Evolutionary conservation across 768 basidiomycete species (phyloP).

Genomic region (Amanita exitialis): DNA sequence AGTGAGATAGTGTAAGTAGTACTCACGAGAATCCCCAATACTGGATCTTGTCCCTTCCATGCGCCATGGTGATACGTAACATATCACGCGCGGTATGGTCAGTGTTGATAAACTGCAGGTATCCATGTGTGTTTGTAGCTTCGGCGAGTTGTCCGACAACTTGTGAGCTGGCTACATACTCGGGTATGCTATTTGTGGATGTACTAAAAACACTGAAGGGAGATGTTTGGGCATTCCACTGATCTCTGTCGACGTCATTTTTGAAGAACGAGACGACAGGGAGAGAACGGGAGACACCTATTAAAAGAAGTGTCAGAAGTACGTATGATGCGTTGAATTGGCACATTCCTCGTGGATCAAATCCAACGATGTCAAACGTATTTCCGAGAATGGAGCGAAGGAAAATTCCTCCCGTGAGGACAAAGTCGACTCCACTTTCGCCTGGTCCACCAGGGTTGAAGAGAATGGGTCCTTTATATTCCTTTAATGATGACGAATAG

Average conservation of each 20-base stretch:
- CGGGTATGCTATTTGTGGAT: background rate
- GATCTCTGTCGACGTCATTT: background rate
- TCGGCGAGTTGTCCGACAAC: background rate
- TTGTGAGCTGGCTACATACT: background rate
- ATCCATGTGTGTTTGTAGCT: conserved; percentile 10
- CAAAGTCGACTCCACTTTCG: conserved; percentile 18
- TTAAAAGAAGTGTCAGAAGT: background rate
- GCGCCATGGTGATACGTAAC: conserved; percentile 12
- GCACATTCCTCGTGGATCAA: conserved; percentile 26
- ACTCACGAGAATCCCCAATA: conserved; percentile 22
- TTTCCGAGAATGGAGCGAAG: conserved; percentile 26
- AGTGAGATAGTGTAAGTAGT: too few relatives aligned
- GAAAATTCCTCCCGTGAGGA: conserved; percentile 11
- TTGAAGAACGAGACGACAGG: background rate
- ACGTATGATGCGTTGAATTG: background rate
- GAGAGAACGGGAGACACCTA: background rate
- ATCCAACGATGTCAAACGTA: conserved; percentile 34
- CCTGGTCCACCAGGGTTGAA: conserved; percentile 28
- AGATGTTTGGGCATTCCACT: background rate
- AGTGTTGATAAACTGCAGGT: conserved; percentile 22
- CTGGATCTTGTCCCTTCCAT: conserved; percentile 21
- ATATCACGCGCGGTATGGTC: conserved; percentile 22
- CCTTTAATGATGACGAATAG: conserved; percentile 13
- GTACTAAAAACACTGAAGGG: background rate
- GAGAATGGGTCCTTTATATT: conserved; percentile 27